Conservation (phyloP, 2,329 filamentous ascomycete species). For the Cyclaneusma minus region DNA sequence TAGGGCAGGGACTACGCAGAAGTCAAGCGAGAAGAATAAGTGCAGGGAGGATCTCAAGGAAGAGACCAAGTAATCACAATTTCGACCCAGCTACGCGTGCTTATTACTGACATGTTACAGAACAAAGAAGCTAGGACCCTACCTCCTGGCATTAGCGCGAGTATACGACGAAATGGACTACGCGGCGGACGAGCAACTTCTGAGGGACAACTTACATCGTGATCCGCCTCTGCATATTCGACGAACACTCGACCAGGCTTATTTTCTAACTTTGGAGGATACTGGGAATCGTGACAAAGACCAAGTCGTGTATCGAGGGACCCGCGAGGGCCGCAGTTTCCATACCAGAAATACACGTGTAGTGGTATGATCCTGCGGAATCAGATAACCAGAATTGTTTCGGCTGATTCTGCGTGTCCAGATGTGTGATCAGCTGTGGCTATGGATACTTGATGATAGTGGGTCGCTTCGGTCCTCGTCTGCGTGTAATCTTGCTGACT, state of each 20-base stretch:
- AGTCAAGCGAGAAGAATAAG: constrained; percentile 3
- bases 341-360: too few species aligned
- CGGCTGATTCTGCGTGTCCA: too few species aligned
- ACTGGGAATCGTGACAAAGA: constrained; percentile 22
- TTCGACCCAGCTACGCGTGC: too few species aligned
- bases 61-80: constrained; percentile 2
- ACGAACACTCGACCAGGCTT: constrained; percentile 29
- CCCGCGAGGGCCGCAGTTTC: constrained; percentile 6
- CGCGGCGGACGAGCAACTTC: constrained; percentile 9
- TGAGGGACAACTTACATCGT: constrained; percentile 7
- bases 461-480: constrained; percentile 6
- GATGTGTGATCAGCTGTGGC: constrained; percentile 29
- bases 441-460: constrained; percentile 24
- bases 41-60: constrained; percentile 4
- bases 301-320: constrained; percentile 16
- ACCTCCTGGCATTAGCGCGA: constrained; percentile 8
- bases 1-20: constrained; percentile 1
- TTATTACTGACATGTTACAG: too few species aligned
- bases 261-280: constrained; percentile 24
- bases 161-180: constrained; percentile 11
- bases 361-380: too few species aligned
- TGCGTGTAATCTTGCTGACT: background rate
- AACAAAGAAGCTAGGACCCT: constrained; percentile 7
- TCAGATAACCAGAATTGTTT: background rate
- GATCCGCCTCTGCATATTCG: constrained; percentile 24